Percentiles rank a stretch among this genome's conserved stretches.
Evolutionary conservation across 2,329 filamentous ascomycete genomes (phyloP).

Genomic region (Ascomycota sp.): DNA sequence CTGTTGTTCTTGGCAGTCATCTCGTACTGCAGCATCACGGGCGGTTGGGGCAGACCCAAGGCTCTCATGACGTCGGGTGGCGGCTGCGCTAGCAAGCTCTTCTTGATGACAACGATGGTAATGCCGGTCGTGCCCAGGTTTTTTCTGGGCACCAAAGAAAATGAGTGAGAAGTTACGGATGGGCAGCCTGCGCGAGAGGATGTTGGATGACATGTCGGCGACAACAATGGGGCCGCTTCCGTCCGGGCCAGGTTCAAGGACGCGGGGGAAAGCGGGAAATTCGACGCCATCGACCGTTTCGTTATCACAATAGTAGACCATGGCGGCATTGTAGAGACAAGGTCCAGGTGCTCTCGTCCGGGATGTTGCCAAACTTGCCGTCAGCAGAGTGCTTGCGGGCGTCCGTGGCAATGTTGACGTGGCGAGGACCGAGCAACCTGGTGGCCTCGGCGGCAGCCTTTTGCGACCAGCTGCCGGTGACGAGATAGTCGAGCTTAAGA

Average conservation of each 20-base stretch:
- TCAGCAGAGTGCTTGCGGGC: constrained; percentile 35
- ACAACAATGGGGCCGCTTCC: constrained; percentile 58
- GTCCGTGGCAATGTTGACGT: constrained; percentile 66
- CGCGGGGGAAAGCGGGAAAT: constrained; percentile 53
- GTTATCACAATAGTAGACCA: constrained; percentile 85
- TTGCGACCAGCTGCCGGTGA: constrained; percentile 74
- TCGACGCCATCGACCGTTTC: constrained; percentile 91
- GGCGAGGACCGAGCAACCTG: constrained; percentile 54
- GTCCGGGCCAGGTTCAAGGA: constrained; percentile 33
- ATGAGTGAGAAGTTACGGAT: constrained; percentile 63
- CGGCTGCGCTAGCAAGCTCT: constrained; percentile 57
- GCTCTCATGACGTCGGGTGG: constrained; percentile 48
- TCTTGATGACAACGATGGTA: constrained; percentile 69
- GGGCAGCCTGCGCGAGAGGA: constrained; percentile 61
- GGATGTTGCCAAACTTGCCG: constrained; percentile 75
- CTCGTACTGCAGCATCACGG: constrained; percentile 65
- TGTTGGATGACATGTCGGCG: constrained; percentile 88
- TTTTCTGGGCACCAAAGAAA: constrained; percentile 92
- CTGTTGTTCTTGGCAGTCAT: constrained; percentile 83
- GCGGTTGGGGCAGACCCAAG: constrained; percentile 57
- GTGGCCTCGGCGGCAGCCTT: constrained; percentile 75
- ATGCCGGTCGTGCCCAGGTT: constrained; percentile 72
- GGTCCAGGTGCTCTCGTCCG: constrained; percentile 56
- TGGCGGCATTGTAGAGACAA: constrained; percentile 45
- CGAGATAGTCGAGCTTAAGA: constrained; percentile 69